phyloP scores from a whole-genome alignment of 1,139 yeast species.

The Suhomyces taliae region DNA sequence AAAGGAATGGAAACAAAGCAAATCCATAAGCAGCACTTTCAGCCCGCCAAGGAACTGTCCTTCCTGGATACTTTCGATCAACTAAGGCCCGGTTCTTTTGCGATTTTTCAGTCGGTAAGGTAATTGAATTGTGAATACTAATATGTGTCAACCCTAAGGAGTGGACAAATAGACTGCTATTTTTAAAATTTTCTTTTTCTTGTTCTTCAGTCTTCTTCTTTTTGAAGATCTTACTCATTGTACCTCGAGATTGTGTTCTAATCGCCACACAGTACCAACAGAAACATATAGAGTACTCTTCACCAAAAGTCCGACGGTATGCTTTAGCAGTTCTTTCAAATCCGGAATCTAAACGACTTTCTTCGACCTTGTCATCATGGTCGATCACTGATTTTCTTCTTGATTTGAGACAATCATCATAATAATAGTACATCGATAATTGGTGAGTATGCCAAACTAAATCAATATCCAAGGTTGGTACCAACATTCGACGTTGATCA shows the following conservation, averaged over 20 bases:
- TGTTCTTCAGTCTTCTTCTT: background rate
- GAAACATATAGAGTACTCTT: constrained; percentile 28
- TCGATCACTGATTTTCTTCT: constrained; percentile 18
- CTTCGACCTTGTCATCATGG: constrained; percentile 32
- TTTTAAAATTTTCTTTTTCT: background rate
- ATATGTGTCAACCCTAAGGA: constrained; percentile 18
- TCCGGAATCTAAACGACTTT: constrained; percentile 18
- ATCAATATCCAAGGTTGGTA: constrained; percentile 43
- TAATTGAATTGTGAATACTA: constrained; percentile 19
- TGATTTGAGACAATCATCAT: constrained; percentile 18
- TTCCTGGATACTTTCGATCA: constrained; percentile 8
- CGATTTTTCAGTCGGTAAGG: constrained; percentile 13
- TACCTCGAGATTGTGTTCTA: constrained; percentile 8
- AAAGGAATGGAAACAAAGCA: constrained; percentile 9
- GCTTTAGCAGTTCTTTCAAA: constrained; percentile 22
- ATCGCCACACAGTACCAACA: constrained; percentile 26
- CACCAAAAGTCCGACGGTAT: constrained; percentile 19
- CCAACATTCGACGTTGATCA: constrained; percentile 17
- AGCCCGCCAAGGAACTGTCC: constrained; percentile 10
- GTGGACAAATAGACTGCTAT: constrained; percentile 5
- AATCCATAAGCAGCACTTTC: background rate
- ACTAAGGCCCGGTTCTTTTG: background rate
- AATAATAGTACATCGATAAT: constrained; percentile 26
- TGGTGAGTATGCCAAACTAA: constrained; percentile 45
- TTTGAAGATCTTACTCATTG: constrained; percentile 11